Evolutionary conservation across 768 basidiomycete genomes (phyloP).

Genomic region (Boletus huronensis): DNA sequence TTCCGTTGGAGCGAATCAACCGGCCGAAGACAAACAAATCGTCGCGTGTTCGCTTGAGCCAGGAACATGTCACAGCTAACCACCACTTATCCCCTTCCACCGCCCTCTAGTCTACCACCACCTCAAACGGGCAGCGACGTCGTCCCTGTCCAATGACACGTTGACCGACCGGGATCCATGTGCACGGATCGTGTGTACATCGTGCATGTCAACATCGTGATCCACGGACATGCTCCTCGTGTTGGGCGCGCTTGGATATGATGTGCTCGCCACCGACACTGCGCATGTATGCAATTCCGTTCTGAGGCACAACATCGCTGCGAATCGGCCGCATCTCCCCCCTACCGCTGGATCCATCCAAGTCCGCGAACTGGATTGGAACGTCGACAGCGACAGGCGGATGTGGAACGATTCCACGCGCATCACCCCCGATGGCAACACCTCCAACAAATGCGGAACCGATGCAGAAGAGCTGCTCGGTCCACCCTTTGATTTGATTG

Average conservation of each 20-base stretch:
- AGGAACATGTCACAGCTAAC: background rate
- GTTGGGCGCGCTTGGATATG: slow-evolving; percentile 65
- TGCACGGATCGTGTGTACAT: background rate
- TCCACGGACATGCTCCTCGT: slow-evolving; percentile 38
- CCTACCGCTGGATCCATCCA: slow-evolving; percentile 45
- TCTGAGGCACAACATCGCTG: slow-evolving; percentile 56
- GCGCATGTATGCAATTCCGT: slow-evolving; percentile 59
- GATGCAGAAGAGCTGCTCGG: slow-evolving; percentile 26
- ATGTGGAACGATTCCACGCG: slow-evolving; percentile 42
- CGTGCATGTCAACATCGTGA: background rate
- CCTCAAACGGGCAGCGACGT: slow-evolving; percentile 27
- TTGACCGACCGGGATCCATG: background rate
- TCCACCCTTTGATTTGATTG: slow-evolving; percentile 72
- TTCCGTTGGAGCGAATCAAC: too few species aligned
- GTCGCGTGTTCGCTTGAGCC: background rate
- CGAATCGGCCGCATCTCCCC: slow-evolving; percentile 38
- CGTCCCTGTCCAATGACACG: slow-evolving; percentile 8
- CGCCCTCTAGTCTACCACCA: slow-evolving; percentile 43
- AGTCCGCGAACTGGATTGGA: slow-evolving; percentile 72
- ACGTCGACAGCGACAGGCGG: slow-evolving; percentile 52
- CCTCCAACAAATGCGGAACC: slow-evolving; percentile 14
- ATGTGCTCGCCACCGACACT: slow-evolving; percentile 76
- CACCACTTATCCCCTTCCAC: too few species aligned
- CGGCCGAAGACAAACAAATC: background rate
- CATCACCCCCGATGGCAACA: slow-evolving; percentile 33